Evolutionary conservation across 129 eudicot species (phyloP), one percentile per base, ranked within the genome.

Genomic region (Rutidosis leptorrhynchoides): DNA sequence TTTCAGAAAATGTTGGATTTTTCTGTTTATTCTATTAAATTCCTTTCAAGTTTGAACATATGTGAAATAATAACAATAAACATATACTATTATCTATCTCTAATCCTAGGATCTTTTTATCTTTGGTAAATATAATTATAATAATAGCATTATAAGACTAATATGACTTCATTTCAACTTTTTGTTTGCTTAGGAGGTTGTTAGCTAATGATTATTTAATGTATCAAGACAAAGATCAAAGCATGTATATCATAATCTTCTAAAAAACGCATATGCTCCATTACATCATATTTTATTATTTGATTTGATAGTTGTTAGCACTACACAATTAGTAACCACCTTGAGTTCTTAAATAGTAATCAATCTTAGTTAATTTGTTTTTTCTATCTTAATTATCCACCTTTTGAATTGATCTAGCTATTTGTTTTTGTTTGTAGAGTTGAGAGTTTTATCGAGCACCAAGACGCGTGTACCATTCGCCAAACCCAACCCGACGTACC

Each of bases 391-490:
- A n/a, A n/a, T n/a, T 64, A 37, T 33, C 40, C 35, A 58, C 25
- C 27, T 35, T 61, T 45, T 65, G 52, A 53, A 42, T 12, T 40
- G 40, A 32, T 40, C 10, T 9, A 12, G 12, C 23, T 58, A 37
- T 75, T 69, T 30, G 19, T 14, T 25, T 54, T 9, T 56, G 11
- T 64, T 63, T 65, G 7, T 70, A 85, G 92, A 68, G 92, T 85
- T 32, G 92, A 85, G 80, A 85, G 92, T 68, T 85, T 85, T 62
- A 85, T 85, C 1, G 92, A 85, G 67, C 92, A 85, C 64, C 92
- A 85, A 80, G 92, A 85, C 29, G 75, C 85, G 29, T 85, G 92
- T 71, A 82, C 71, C 4, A 48, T 80, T 30, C 73, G 83, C 62
- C 69, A 68, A 26, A 33, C 59, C 67, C 83, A 70, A 11, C 64